phyloP scores from a whole-genome alignment of 176 grass and related monocot species.

The Musa acuminata region DNA sequence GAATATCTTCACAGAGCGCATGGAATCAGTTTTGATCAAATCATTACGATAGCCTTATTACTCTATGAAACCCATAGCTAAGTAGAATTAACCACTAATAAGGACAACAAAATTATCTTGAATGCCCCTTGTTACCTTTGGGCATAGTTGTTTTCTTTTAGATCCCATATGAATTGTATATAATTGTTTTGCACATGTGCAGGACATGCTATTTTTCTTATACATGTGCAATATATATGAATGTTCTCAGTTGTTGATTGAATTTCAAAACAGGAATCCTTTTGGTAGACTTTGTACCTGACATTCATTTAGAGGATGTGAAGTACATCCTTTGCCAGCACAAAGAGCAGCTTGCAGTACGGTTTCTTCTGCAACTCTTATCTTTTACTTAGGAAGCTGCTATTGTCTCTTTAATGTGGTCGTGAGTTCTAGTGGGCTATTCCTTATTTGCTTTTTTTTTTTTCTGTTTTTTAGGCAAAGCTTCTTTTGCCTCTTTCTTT shows the following conservation, averaged over 20 bases:
- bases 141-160: too few species aligned
- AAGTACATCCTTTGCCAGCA: slow-evolving; percentile 55
- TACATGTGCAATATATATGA: neutral
- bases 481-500: neutral
- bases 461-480: too few species aligned
- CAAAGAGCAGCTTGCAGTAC: slow-evolving; percentile 63
- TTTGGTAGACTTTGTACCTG: slow-evolving; percentile 71
- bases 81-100: too few species aligned
- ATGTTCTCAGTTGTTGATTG: neutral
- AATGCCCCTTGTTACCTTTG: too few species aligned
- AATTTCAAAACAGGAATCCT: slow-evolving; percentile 47
- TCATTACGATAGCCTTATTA: too few species aligned
- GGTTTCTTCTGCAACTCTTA: slow-evolving; percentile 20
- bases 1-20: too few species aligned
- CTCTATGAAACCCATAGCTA: too few species aligned
- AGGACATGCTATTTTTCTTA: too few species aligned
- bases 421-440: neutral
- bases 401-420: neutral
- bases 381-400: neutral
- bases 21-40: too few species aligned
- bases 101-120: too few species aligned
- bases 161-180: too few species aligned
- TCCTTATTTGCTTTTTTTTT: neutral
- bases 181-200: too few species aligned
- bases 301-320: slow-evolving; percentile 71